These are phyloP conservation scores for Chlamydomonas sphaeroides DNA, from an alignment of 139 green algal species.

Conservation along the genomic window DNA sequence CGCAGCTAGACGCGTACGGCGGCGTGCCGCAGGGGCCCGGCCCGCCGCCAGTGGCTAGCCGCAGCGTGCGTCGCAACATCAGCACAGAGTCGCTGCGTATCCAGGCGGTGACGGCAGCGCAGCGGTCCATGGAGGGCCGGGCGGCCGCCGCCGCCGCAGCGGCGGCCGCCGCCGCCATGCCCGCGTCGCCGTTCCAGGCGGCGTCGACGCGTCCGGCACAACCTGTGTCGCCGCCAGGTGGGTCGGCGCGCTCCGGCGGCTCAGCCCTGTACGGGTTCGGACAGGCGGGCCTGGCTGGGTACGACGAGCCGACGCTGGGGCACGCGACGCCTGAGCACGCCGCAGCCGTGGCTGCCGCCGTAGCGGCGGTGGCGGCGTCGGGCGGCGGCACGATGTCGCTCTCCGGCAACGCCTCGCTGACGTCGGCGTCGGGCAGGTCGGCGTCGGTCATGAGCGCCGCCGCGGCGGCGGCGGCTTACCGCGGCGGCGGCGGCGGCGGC, in stretches of 20 bases:
- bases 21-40: neutral
- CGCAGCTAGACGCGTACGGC: neutral
- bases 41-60: neutral
- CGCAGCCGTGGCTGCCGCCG: neutral
- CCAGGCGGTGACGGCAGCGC: conserved; percentile 22
- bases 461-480: neutral
- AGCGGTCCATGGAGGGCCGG: conserved; percentile 25
- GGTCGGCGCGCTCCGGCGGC: no score
- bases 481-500: no score
- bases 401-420: no score
- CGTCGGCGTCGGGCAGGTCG: no score
- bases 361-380: neutral
- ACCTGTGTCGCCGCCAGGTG: no score
- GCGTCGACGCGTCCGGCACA: no score
- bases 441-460: no score
- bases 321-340: neutral
- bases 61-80: conserved; percentile 24
- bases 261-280: no score
- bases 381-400: no score
- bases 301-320: neutral
- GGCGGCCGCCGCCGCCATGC: neutral
- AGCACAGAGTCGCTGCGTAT: conserved; percentile 20
- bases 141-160: neutral
- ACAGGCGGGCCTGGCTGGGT: no score
- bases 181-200: neutral